A percentile compares a stretch with the other conserved stretches of the same genome.
These are phyloP conservation scores for Fusarium sp. DNA, from an alignment of 2,329 filamentous ascomycete genomes.

Conservation along the genomic window DNA sequence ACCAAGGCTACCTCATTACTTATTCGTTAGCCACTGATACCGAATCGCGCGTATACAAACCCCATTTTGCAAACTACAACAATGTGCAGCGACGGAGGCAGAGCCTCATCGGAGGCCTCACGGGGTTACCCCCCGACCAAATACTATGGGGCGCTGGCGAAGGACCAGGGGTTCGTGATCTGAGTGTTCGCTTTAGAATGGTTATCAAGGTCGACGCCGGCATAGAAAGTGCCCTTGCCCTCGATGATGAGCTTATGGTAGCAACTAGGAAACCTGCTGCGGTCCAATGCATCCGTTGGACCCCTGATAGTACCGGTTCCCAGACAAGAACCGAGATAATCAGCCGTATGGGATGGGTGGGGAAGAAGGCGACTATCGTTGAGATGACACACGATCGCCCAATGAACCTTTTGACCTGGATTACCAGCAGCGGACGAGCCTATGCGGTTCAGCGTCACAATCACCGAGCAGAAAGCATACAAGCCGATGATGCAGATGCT, in stretches of 20 bases:
- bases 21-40: conserved; percentile 90
- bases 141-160: conserved; percentile 82
- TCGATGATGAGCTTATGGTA: conserved; percentile 92
- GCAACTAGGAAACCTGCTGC: conserved; percentile 91
- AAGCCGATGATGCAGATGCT: conserved; percentile 57
- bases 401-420: conserved; percentile 95
- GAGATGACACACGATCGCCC: conserved; percentile 95
- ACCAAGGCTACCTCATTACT: conserved; percentile 87
- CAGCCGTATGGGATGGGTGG: conserved; percentile 85
- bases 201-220: conserved; percentile 98
- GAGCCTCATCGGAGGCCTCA: conserved; percentile 66
- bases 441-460: conserved; percentile 86
- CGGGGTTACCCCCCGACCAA: conserved; percentile 65
- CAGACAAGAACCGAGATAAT: conserved; percentile 93
- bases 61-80: conserved; percentile 75
- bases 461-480: conserved; percentile 50
- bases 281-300: conserved; percentile 97
- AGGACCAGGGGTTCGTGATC: conserved; percentile 81
- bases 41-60: conserved; percentile 83
- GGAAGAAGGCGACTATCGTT: conserved; percentile 76
- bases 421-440: conserved; percentile 84
- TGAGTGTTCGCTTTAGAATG: conserved; percentile 93
- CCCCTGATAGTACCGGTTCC: conserved; percentile 78
- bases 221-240: conserved; percentile 84
- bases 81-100: conserved; percentile 70